Evolutionary conservation across 2,329 filamentous ascomycete species (phyloP), one percentile per base, ranked within the genome.

Genomic region (Arthroderma sp.): DNA sequence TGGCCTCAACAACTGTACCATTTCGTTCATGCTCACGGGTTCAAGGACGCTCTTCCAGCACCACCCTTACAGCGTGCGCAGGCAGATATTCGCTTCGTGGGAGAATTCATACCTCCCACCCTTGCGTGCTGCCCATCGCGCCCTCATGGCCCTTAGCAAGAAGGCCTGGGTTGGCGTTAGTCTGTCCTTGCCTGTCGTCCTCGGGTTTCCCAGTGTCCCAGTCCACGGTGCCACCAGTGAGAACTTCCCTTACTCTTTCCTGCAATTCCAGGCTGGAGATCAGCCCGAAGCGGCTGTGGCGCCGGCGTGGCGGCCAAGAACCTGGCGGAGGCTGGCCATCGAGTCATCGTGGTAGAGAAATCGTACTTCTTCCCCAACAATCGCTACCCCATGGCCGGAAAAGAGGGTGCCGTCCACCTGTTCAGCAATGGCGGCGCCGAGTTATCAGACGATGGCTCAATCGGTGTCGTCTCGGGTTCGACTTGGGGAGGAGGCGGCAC

Each of bases 401-500:
- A 76, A 1, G 74, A 80, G 9, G 87, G 78, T 0, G 74, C 75
- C 47, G 70, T 77, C 5, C 81, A 86, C 64, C 75, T 95, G 28
- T 93, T 81, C 64, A 86, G 90, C 64, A 82, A 81, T 60, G 80
- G 80, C 21, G 86, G 86, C 6, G 69, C 81, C 17, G 64, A 79
- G 4, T 65, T 77, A 63, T 75, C 77, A 60, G 76, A 85, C 60
- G 79, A 86, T 65, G 74, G 75, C 9, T 78, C 79, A 4, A 74
- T 85, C 33, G 79, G 74, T 15, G 70, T 91, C 11, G 68, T 87
- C 2, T 81, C 86, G 0, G 91, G 87, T 1, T 80, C 82, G 57
- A 81, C 81, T 33, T 95, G 86, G 82, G 91, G 91, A 31, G 91
- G 91, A 43, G 91, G 91, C 57, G 90, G 90, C 4, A 89, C 88